These are phyloP conservation scores for Colletotrichum simmondsii DNA, from an alignment of 2,329 filamentous ascomycete genomes.

Conservation along the genomic window DNA sequence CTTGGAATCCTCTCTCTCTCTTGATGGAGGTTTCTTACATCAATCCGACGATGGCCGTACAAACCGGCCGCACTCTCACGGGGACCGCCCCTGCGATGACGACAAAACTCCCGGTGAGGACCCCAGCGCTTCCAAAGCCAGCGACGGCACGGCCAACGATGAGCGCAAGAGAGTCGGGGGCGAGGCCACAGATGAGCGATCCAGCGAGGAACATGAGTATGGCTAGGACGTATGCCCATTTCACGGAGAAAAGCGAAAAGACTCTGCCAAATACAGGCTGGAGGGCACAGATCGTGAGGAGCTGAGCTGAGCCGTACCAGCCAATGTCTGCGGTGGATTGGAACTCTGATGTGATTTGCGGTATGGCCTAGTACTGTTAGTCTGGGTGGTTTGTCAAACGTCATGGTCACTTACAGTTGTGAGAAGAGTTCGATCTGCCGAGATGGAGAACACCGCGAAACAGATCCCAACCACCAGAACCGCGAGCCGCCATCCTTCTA, in stretches of 20 bases:
- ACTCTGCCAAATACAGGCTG: slow-evolving; percentile 41
- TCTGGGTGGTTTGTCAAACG: neutral
- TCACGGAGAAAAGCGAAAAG: slow-evolving; percentile 51
- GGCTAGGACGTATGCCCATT: slow-evolving; percentile 38
- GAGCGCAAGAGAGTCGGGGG: slow-evolving; percentile 19
- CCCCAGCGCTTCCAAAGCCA: slow-evolving; percentile 36
- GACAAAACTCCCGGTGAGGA: slow-evolving; percentile 48
- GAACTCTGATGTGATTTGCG: slow-evolving; percentile 52
- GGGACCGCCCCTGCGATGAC: slow-evolving; percentile 46
- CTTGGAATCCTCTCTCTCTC: neutral
- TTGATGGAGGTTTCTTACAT: slow-evolving; percentile 39
- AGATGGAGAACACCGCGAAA: slow-evolving; percentile 24
- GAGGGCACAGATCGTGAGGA: slow-evolving; percentile 43
- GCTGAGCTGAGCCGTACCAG: slow-evolving; percentile 60
- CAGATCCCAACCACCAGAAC: slow-evolving; percentile 21
- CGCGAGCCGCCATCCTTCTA: slow-evolving; percentile 21
- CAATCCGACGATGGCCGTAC: slow-evolving; percentile 45
- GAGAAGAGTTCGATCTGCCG: slow-evolving; percentile 19
- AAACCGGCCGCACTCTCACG: slow-evolving; percentile 41
- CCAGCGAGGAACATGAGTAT: slow-evolving; percentile 26
- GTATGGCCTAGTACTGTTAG: slow-evolving; percentile 45
- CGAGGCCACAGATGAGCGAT: slow-evolving; percentile 23
- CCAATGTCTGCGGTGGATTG: slow-evolving; percentile 52
- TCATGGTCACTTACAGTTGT: slow-evolving; percentile 6
- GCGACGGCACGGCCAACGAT: slow-evolving; percentile 30